Conservation (phyloP, 192 early-diverging fungal species). For the Coemansia sp. region DNA sequence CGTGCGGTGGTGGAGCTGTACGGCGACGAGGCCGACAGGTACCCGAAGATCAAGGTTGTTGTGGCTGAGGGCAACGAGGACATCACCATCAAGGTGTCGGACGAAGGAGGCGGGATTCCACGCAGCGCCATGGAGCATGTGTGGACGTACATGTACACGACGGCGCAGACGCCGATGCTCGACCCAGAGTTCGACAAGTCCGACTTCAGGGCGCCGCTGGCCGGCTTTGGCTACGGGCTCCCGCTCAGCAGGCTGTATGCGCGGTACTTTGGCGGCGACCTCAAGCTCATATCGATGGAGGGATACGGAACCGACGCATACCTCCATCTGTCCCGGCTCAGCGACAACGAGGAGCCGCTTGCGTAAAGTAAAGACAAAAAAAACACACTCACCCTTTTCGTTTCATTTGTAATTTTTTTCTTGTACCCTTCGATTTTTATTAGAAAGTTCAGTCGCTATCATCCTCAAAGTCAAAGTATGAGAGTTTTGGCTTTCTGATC, state of each 20-base stretch:
- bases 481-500: conserved; percentile 20
- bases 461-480: conserved; percentile 50
- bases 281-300: conserved; percentile 93
- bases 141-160: conserved; percentile 95
- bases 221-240: conserved; percentile 93
- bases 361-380: conserved; percentile 34
- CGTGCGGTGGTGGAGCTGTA: conserved; percentile 91
- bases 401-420: neutral
- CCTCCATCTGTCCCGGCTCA: conserved; percentile 84
- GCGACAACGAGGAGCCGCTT: conserved; percentile 86
- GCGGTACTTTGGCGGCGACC: conserved; percentile 94
- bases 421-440: too few relatives aligned
- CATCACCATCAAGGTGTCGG: conserved; percentile 94
- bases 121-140: conserved; percentile 83
- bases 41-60: conserved; percentile 92
- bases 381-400: neutral
- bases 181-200: conserved; percentile 71
- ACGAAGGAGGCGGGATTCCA: conserved; percentile 94
- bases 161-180: conserved; percentile 67
- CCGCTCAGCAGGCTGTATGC: conserved; percentile 86
- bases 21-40: conserved; percentile 79
- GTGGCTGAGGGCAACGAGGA: conserved; percentile 88
- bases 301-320: conserved; percentile 95
- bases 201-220: conserved; percentile 77
- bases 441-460: conserved; percentile 14